A percentile compares a stretch with the other conserved stretches of the same genome.
Conservation (phyloP, 208 protist species). For the Crithidia acanthocephali region DNA sequence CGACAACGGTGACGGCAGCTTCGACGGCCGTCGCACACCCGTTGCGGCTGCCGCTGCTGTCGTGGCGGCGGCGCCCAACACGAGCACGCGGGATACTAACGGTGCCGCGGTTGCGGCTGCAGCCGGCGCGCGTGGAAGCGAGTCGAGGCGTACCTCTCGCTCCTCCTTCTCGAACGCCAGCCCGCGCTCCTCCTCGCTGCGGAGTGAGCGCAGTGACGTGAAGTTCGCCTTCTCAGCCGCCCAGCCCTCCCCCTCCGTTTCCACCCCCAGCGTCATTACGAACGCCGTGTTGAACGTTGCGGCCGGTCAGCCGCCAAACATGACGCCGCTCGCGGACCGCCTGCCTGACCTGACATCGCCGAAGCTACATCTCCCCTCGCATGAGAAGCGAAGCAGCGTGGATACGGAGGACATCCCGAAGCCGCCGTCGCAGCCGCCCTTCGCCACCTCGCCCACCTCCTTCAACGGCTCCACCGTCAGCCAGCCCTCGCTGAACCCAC, state of each 20-base stretch:
- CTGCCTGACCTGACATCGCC: slow-evolving; percentile 23
- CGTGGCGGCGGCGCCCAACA: background rate
- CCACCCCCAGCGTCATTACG: background rate
- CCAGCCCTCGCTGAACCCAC: slow-evolving; percentile 14
- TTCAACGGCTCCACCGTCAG: slow-evolving; percentile 6
- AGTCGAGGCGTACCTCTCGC: slow-evolving; percentile 3
- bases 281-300: background rate
- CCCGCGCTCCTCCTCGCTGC: slow-evolving; percentile 11
- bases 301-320: background rate
- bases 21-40: background rate
- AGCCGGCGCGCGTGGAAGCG: background rate
- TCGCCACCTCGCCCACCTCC: slow-evolving; percentile 8
- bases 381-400: slow-evolving; percentile 2
- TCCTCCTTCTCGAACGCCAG: slow-evolving; percentile 11
- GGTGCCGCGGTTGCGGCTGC: background rate
- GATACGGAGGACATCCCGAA: slow-evolving; percentile 15
- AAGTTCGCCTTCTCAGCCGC: background rate
- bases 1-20: background rate
- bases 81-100: background rate
- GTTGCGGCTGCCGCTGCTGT: too few species aligned
- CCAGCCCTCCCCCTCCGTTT: background rate
- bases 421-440: slow-evolving; percentile 5
- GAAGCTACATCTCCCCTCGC: slow-evolving; percentile 7
- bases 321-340: slow-evolving; percentile 14
- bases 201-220: background rate